Base-by-base conservation (phyloP, 2,329 filamentous ascomycete genomes). In the Colletotrichum sp. region DNA sequence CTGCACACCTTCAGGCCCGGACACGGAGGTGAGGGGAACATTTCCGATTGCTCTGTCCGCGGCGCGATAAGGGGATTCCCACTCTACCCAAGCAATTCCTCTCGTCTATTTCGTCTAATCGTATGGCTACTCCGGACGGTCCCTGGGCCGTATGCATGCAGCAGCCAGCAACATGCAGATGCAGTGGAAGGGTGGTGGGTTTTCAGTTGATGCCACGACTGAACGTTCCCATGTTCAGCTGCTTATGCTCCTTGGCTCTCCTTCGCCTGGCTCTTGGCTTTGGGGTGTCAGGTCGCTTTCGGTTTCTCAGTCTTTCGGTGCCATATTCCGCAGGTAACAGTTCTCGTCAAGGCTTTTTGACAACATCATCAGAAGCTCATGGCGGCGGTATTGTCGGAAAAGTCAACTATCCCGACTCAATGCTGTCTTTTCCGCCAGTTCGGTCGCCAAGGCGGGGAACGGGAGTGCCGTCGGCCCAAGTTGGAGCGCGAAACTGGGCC, bases 41-140 rank as follows among this genome's bases (percentile, higher is more conserved):
- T 48, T 58, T 52, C 60, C 48, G 43, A 70, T 22, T 52, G 58
- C 39, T 30, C 39, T 55, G 62, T 39, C 10, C 69, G 67, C 66
- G 30, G 62, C 73, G 73, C 69, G 69, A 75, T 75, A 58, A 67
- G 69, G 25, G 64, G 34, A 62, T 67, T 62, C 43, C 73, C 73
- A 72, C 69, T 61, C 27, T 18, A 3, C 13, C 36, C 64, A n/a
- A 32, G 25, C 52, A 39, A 18, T 48, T 55, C 32, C 16, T 36
- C 27, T 39, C 64, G 12, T 64, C 34, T 39, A 27, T 58, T n/a
- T 25, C 52, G 25, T 56, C 52, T 56, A 30, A 30, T 27, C 55
- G 43, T 58, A 39, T 39, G 61, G 65, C 62, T 39, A 48, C 34
- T 64, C 34, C 22, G 61, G 16, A 43, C 16, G 52, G 70, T 55